phyloP scores from a whole-genome alignment of 805 yeast species.

The Suhomyces sp. region DNA sequence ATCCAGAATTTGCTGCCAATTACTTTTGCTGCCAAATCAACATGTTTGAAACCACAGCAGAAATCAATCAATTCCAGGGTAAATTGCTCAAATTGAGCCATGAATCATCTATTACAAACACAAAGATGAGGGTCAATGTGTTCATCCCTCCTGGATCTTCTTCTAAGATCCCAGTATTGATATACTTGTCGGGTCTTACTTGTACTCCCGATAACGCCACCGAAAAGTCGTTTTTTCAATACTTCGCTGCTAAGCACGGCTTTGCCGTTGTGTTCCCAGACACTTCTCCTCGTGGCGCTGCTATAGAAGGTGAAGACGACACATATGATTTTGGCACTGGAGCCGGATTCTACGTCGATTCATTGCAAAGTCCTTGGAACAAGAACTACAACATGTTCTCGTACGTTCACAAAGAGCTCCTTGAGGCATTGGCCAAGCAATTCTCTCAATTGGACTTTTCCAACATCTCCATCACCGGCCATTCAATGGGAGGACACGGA shows the following conservation, averaged over 20 bases:
- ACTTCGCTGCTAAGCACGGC: conserved; percentile 75
- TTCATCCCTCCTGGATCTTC: conserved; percentile 58
- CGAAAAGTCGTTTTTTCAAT: conserved; percentile 87
- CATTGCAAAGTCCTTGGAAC: conserved; percentile 69
- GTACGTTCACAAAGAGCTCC: conserved; percentile 75
- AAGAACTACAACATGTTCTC: conserved; percentile 82
- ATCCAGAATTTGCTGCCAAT: background rate
- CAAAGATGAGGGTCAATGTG: conserved; percentile 81
- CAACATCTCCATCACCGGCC: conserved; percentile 82
- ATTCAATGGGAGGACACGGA: conserved; percentile 98
- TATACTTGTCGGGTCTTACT: conserved; percentile 85
- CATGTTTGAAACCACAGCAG: conserved; percentile 49
- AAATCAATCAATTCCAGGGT: conserved; percentile 70
- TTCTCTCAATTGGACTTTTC: conserved; percentile 56
- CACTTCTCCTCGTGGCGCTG: conserved; percentile 90
- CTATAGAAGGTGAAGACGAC: conserved; percentile 75
- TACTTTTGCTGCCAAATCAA: background rate
- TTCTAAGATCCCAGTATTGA: conserved; percentile 62
- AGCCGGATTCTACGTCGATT: conserved; percentile 92
- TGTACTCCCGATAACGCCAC: conserved; percentile 92
- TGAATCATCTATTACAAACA: conserved; percentile 58
- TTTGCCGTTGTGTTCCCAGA: conserved; percentile 92
- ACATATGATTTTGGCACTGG: conserved; percentile 90
- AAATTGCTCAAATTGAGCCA: conserved; percentile 72
- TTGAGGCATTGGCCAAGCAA: conserved; percentile 44